Percentiles rank a stretch among this genome's conserved stretches.
phyloP scores from a whole-genome alignment of 805 yeast species.

The Saccharomyces mikatae region DNA sequence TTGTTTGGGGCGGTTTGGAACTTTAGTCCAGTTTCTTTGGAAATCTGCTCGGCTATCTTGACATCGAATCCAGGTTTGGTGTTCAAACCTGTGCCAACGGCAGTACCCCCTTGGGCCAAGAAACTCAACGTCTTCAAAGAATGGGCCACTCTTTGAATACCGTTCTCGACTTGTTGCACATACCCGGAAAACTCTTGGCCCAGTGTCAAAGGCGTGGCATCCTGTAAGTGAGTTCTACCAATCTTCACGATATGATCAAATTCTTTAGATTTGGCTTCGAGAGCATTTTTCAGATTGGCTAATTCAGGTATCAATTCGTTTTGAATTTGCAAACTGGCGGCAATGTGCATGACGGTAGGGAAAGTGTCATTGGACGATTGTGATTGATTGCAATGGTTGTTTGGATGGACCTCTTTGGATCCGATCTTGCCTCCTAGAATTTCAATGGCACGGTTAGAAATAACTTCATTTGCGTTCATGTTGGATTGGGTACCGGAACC shows the following conservation, averaged over 20 bases:
- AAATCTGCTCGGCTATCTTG: slow-evolving; percentile 77
- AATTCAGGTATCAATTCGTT: slow-evolving; percentile 72
- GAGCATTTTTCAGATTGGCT: slow-evolving; percentile 65
- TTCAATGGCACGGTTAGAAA: slow-evolving; percentile 96
- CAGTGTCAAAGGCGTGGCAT: slow-evolving; percentile 94
- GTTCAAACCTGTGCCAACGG: slow-evolving; percentile 97
- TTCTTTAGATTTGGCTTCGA: slow-evolving; percentile 71
- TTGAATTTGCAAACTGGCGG: slow-evolving; percentile 87
- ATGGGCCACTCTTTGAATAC: slow-evolving; percentile 76
- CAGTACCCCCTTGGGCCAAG: slow-evolving; percentile 99
- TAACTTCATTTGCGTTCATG: slow-evolving; percentile 98
- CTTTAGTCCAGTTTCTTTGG: slow-evolving; percentile 77
- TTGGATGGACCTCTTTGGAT: slow-evolving; percentile 91
- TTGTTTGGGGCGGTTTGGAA: slow-evolving; percentile 96
- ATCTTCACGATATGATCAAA: slow-evolving; percentile 87
- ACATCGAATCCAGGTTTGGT: slow-evolving; percentile 85
- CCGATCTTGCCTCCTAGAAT: slow-evolving; percentile 87
- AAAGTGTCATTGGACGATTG: slow-evolving; percentile 98
- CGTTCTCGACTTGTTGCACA: slow-evolving; percentile 86
- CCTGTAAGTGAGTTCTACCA: slow-evolving; percentile 98
- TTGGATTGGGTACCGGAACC: slow-evolving; percentile 98
- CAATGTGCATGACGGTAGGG: slow-evolving; percentile 99
- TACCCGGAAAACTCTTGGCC: slow-evolving; percentile 98
- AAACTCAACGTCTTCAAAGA: slow-evolving; percentile 66
- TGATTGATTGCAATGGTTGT: slow-evolving; percentile 96